Evolutionary conservation across 106 monocot species (phyloP).

Genomic region (Apostasia shenzhenica): DNA sequence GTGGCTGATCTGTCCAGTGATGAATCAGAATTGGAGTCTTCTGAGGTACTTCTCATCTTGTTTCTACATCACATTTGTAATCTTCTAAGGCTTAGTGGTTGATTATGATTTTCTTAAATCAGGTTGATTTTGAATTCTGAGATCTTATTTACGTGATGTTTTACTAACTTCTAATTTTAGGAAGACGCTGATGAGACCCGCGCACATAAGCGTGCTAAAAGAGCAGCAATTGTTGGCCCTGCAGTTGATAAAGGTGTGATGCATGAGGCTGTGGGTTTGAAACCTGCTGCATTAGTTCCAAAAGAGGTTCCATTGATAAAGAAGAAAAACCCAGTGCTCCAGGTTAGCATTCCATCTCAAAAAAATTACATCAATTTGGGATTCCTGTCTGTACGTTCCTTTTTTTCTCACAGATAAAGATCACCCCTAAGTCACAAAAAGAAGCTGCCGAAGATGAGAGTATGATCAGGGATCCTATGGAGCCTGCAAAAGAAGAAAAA

Average conservation of each 20-base stretch:
- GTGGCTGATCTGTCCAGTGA: slow-evolving; percentile 54
- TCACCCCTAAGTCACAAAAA: slow-evolving; percentile 59
- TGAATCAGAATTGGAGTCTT: slow-evolving; percentile 94
- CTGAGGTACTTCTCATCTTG: slow-evolving; percentile 46
- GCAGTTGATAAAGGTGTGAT: slow-evolving; percentile 71
- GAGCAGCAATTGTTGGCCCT: slow-evolving; percentile 79
- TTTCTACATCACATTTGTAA: neutral
- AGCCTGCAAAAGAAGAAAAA: slow-evolving; percentile 28
- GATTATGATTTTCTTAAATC: neutral
- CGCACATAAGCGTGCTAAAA: slow-evolving; percentile 49
- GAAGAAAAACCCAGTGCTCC: slow-evolving; percentile 83
- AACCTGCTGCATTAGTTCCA: slow-evolving; percentile 66
- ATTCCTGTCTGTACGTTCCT: neutral
- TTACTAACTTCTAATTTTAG: slow-evolving; percentile 27
- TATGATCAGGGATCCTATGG: slow-evolving; percentile 13
- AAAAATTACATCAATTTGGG: neutral
- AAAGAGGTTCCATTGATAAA: slow-evolving; percentile 86
- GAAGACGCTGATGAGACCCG: slow-evolving; percentile 33
- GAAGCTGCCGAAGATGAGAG: slow-evolving; percentile 25
- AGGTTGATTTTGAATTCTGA: neutral
- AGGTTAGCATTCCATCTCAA: slow-evolving; percentile 30
- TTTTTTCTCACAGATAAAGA: slow-evolving; percentile 58
- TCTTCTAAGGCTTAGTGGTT: neutral
- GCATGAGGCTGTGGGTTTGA: slow-evolving; percentile 93
- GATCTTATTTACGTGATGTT: neutral